Base-by-base conservation (phyloP, 495 filamentous ascomycete species). In the Rostrohypoxylon terebratum region DNA sequence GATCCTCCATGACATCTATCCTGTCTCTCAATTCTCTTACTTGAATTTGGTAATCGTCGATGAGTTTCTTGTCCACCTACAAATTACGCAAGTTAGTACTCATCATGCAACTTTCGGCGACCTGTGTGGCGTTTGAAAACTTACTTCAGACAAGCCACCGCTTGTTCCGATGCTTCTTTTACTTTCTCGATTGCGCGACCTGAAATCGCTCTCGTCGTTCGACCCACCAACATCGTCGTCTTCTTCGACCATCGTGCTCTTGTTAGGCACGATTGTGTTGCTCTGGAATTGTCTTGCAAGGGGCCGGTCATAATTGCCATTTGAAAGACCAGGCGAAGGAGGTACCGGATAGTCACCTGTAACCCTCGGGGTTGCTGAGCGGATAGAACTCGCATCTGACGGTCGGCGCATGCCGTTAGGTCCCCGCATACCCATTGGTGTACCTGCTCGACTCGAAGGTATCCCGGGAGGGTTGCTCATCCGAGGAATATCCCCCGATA, bases 171-270 rank as follows among this genome's bases (percentile, higher is more conserved):
- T 85, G 14, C 82, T 90, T 61, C 88, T 86, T 68, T 90, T 86
- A 55, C 88, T 93, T 59, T 84, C 83, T 42, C 81, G 79, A 21
- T 83, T 82, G 63, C 78, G 71, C 68, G 84, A 71, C 83, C 80
- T 55, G 10, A 70, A 70, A 31, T 92, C 89, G 55, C 85, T 81
- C 63, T 89, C 87, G 13, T 83, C 80, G 3, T 81, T 78, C 11
- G 76, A 78, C 2, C 66, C 72, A 18, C 31, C 69, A 14, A 81
- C 83, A 73, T 94, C 91, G 69, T 96, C 94, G 69, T 97, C 96
- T 79, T 99, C 96, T 78, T 99, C 96, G 14, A 98, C 92, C 91
- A 99, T 94, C 0, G 94, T 98, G 73, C 95, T 96, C 81, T 98
- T 99, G 73, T 97, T 98, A 5, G 96, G 96, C 23, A 98, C 90